Percentiles rank a stretch among this genome's conserved stretches.
Evolutionary conservation across 176 grass and related monocot genomes (phyloP).

Genomic region (Microstegium vimineum): DNA sequence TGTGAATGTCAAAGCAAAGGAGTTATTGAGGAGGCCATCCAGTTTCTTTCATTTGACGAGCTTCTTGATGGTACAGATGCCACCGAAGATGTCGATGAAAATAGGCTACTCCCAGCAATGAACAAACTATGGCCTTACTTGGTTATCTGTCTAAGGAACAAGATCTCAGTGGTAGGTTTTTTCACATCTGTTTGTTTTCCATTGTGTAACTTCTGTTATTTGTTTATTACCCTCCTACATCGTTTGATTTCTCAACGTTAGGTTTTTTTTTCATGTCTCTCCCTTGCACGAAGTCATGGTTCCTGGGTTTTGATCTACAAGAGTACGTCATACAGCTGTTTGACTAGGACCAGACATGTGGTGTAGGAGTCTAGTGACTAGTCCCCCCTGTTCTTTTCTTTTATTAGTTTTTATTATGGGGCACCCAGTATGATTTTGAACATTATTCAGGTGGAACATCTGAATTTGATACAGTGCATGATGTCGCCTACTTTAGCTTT

Average conservation of each 20-base stretch:
- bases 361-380: neutral
- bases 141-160: slow-evolving; percentile 90
- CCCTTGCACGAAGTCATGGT: neutral
- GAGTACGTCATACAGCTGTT: neutral
- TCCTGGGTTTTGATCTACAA: neutral
- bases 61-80: slow-evolving; percentile 48
- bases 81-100: slow-evolving; percentile 71
- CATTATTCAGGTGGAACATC: neutral
- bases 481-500: neutral
- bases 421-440: neutral
- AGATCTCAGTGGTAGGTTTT: slow-evolving; percentile 71
- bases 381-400: neutral
- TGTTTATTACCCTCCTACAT: slow-evolving; percentile 8
- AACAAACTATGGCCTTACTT: slow-evolving; percentile 95
- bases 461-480: neutral
- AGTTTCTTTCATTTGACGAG: slow-evolving; percentile 72
- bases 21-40: slow-evolving; percentile 59
- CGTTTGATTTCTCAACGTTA: neutral
- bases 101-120: slow-evolving; percentile 86
- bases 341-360: slow-evolving; percentile 21
- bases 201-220: neutral
- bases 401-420: neutral
- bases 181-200: slow-evolving; percentile 26
- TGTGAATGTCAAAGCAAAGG: slow-evolving; percentile 73
- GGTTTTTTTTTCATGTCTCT: neutral